phyloP scores from a whole-genome alignment of 2,329 filamentous ascomycete species.

The Ilyonectria robusta region DNA sequence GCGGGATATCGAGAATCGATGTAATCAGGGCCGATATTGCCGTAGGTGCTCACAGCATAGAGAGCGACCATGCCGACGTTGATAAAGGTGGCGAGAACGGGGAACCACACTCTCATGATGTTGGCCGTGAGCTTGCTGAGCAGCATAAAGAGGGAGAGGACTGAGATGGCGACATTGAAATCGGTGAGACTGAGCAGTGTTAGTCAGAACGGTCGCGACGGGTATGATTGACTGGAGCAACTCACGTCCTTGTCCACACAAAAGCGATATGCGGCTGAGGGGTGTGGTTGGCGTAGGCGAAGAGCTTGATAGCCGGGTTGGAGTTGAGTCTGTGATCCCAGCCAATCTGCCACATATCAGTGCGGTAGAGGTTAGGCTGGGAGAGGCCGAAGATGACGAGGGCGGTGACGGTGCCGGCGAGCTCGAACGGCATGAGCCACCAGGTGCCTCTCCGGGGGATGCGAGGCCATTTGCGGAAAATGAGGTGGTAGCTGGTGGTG shows the following conservation, averaged over 20 bases:
- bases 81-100: constrained; percentile 72
- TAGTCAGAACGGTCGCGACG: constrained; percentile 10
- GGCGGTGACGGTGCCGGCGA: constrained; percentile 74
- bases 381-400: constrained; percentile 81
- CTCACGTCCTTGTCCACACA: constrained; percentile 82
- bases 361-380: constrained; percentile 80
- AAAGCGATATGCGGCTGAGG: constrained; percentile 74
- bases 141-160: constrained; percentile 82
- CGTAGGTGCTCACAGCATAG: constrained; percentile 76
- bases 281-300: constrained; percentile 80
- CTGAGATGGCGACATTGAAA: constrained; percentile 82
- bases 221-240: constrained; percentile 41
- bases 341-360: constrained; percentile 81
- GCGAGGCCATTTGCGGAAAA: constrained; percentile 72
- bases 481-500: constrained; percentile 62
- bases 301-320: constrained; percentile 77
- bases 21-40: constrained; percentile 81
- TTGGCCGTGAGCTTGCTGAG: constrained; percentile 78
- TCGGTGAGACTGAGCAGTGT: constrained; percentile 72
- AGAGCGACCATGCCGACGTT: constrained; percentile 72
- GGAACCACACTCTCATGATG: constrained; percentile 80
- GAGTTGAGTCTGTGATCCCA: constrained; percentile 81
- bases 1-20: constrained; percentile 75
- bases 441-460: constrained; percentile 66
- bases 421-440: constrained; percentile 76